A percentile compares a stretch with the other conserved stretches of the same genome.
Evolutionary conservation across 495 filamentous ascomycete genomes (phyloP).

Genomic region (Barbatosphaeria neglecta): DNA sequence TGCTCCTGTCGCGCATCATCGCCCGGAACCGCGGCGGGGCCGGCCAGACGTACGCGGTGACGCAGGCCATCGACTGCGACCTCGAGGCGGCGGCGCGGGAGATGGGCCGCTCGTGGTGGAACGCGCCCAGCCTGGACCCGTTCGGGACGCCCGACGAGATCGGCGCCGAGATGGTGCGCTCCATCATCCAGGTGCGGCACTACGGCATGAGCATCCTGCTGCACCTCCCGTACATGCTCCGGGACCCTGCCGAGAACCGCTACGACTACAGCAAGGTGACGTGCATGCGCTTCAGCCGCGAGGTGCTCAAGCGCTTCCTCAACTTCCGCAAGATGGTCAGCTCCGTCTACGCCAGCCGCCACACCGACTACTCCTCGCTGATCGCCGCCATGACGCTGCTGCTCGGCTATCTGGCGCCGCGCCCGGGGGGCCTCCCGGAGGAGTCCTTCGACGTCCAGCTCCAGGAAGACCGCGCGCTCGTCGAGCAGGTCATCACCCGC

Average conservation of each 20-base stretch:
- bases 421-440: constrained; percentile 8
- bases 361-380: constrained; percentile 33
- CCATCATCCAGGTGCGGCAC: constrained; percentile 35
- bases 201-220: constrained; percentile 29
- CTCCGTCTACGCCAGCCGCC: constrained; percentile 25
- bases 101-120: constrained; percentile 29
- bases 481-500: constrained; percentile 19
- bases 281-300: constrained; percentile 27
- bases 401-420: constrained; percentile 26
- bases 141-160: constrained; percentile 5
- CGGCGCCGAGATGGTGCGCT: constrained; percentile 12
- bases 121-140: constrained; percentile 6
- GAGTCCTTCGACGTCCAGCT: constrained; percentile 20
- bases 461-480: constrained; percentile 19
- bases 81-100: constrained; percentile 26
- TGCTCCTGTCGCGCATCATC: constrained; percentile 26
- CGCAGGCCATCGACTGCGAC: constrained; percentile 32
- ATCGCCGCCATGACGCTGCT: constrained; percentile 33
- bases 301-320: constrained; percentile 28
- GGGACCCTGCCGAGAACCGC: constrained; percentile 25
- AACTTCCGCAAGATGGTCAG: constrained; percentile 21
- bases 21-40: constrained; percentile 24
- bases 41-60: constrained; percentile 11
- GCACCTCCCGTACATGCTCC: constrained; percentile 37
- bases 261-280: constrained; percentile 39